Evolutionary conservation across 2,329 filamentous ascomycete species (phyloP), one percentile per base, ranked within the genome.

Genomic region (Teratosphaeriaceae sp.): DNA sequence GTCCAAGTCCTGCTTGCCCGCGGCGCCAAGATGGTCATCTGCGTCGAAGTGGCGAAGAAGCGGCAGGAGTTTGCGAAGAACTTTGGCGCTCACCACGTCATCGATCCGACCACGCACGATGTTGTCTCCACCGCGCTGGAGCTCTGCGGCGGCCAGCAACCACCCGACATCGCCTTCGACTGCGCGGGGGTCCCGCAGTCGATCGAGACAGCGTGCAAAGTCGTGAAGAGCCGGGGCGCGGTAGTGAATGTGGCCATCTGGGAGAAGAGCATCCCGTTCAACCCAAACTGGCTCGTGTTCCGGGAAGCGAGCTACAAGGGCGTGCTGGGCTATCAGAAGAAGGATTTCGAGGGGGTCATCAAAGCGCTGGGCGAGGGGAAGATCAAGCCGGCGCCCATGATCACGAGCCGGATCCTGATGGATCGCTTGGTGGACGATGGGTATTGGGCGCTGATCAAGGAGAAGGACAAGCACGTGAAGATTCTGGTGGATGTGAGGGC

Each of bases 221-320:
- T 73, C 0, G 71, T 79, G 2, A 66, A 70, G 38, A 66, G 70
- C 0, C 66, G 73, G 26, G 80, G 79, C 0, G 76, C 74, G 0
- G 68, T 84, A 0, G 70, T 83, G 2, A 83, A 83, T 47, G 71
- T 83, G n/a, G 77, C 79, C 0, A 75, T 83, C 2, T 82, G 77
- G 76, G 77, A 80, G 53, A 75, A 70, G 41, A 64, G 49, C 33
- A 67, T 78, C 3, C 66, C 68, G 0, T 71, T 81, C 40, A 64
- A 74, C 23, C 70, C 74, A 1, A 79, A 78, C 49, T 68, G 71
- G 51, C 51, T 79, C 22, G 68, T 78, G 4, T 72, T 73, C 40
- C 66, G 67, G 5, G 76, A 80, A 56, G 71, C 74, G 23, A 69
- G 63, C 26, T 76, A 75, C 52, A 64, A 69, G 6, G 72, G 71